Conservation (phyloP, 208 protist species). For the Angomonas ambiguus region DNA sequence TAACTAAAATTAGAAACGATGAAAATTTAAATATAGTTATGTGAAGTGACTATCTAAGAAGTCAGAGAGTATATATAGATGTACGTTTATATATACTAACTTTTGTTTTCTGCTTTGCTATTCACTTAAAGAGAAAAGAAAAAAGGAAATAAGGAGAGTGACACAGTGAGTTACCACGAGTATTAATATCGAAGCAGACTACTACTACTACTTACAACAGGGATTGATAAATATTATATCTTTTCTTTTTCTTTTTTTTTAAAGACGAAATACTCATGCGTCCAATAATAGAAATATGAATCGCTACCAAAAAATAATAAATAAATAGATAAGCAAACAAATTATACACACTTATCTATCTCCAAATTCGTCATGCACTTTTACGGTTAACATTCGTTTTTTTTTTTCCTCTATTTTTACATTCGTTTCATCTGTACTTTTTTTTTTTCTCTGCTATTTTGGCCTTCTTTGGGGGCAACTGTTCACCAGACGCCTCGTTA, state of each 20-base stretch:
- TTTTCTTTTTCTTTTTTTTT: too few species aligned
- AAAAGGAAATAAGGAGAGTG: neutral
- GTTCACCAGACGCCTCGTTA: too few species aligned
- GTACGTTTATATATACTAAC: constrained; percentile 1
- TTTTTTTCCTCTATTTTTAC: neutral
- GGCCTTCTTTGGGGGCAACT: too few species aligned
- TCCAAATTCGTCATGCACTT: too few species aligned
- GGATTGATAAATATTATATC: too few species aligned
- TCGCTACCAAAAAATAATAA: neutral
- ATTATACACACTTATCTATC: too few species aligned
- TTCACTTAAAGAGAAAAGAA: neutral
- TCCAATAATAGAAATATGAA: neutral
- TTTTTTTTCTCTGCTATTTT: neutral
- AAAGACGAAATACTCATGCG: neutral
- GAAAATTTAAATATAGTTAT: neutral
- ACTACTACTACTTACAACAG: too few species aligned
- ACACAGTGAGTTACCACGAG: neutral
- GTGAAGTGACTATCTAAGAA: neutral
- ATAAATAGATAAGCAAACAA: neutral
- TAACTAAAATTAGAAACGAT: neutral
- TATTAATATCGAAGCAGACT: neutral
- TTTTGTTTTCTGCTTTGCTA: constrained; percentile 2
- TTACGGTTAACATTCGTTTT: neutral
- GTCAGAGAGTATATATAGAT: constrained; percentile 8
- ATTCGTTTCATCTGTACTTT: neutral